These are phyloP conservation scores for Cladosporium sp. DNA, from an alignment of 2,329 filamentous ascomycete species.

Conservation along the genomic window DNA sequence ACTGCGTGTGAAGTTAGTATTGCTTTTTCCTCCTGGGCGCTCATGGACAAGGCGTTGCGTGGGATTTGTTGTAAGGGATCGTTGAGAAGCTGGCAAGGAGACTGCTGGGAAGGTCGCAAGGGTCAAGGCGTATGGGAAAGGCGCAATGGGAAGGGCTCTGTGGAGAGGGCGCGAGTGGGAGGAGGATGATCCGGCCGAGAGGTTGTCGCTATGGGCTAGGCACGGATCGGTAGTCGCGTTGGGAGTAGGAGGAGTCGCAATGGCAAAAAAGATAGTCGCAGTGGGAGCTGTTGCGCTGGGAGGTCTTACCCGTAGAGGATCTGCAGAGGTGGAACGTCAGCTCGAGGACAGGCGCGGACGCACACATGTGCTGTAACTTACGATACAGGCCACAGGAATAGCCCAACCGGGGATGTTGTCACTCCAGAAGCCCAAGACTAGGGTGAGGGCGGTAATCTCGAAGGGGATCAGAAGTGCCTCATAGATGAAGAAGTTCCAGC, in stretches of 20 bases:
- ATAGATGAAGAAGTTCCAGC: constrained; percentile 55
- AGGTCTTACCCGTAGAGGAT: constrained; percentile 20
- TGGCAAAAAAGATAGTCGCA: constrained; percentile 12
- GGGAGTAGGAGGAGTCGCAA: constrained; percentile 13
- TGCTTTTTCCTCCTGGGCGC: background rate
- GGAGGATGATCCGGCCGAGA: background rate
- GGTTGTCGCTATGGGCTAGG: background rate
- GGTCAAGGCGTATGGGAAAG: constrained; percentile 3
- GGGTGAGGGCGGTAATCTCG: constrained; percentile 50
- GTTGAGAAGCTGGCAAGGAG: background rate
- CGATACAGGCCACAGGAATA: constrained; percentile 44
- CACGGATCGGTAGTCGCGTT: background rate
- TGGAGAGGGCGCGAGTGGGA: background rate
- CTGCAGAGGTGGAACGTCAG: background rate
- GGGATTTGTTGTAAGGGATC: background rate
- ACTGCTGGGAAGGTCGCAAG: background rate
- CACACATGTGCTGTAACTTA: constrained; percentile 20
- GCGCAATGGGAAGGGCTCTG: background rate
- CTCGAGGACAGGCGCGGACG: background rate
- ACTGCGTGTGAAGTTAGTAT: constrained; percentile 21
- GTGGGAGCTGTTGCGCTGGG: constrained; percentile 18
- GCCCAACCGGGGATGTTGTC: constrained; percentile 45
- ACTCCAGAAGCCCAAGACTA: constrained; percentile 44
- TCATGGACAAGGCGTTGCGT: background rate
- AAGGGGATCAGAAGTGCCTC: constrained; percentile 54